phyloP scores from a whole-genome alignment of 2,329 filamentous ascomycete genomes.

The Chrysoporthe deuterocubensis region DNA sequence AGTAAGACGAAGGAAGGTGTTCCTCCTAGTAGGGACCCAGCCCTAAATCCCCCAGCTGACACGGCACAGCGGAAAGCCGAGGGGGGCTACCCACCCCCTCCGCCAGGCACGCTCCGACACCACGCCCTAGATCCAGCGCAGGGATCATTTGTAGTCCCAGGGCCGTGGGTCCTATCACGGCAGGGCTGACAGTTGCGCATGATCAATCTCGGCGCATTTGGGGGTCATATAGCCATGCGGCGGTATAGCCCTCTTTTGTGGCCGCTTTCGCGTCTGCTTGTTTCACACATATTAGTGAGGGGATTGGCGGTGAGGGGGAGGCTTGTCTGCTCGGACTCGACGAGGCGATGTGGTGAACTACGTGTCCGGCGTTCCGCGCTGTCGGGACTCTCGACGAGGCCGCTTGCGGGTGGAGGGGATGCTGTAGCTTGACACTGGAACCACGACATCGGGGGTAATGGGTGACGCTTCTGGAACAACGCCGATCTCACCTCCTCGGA shows the following conservation, averaged over 20 bases:
- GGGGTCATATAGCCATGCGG: constrained; percentile 1
- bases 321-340: not conserved
- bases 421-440: not conserved
- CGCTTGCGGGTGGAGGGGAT: constrained; percentile 3
- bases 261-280: not conserved
- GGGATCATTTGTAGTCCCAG: not conserved
- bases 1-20: not conserved
- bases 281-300: constrained; percentile 3
- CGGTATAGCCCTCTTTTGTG: constrained; percentile 3
- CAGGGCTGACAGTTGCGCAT: constrained; percentile 11
- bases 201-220: not conserved
- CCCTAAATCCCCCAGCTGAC: not conserved
- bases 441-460: not conserved
- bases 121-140: not conserved
- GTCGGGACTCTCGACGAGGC: constrained; percentile 1
- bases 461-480: not conserved
- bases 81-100: not conserved
- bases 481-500: not conserved
- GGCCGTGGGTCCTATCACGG: not conserved
- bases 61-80: not conserved
- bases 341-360: constrained; percentile 1
- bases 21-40: too few species aligned
- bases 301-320: constrained; percentile 22
- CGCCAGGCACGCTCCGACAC: not conserved
- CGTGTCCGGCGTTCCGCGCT: constrained; percentile 1